A percentile compares a stretch with the other conserved stretches of the same genome.
Evolutionary conservation across 2,329 filamentous ascomycete species (phyloP).

Genomic region (Clonostachys solani): DNA sequence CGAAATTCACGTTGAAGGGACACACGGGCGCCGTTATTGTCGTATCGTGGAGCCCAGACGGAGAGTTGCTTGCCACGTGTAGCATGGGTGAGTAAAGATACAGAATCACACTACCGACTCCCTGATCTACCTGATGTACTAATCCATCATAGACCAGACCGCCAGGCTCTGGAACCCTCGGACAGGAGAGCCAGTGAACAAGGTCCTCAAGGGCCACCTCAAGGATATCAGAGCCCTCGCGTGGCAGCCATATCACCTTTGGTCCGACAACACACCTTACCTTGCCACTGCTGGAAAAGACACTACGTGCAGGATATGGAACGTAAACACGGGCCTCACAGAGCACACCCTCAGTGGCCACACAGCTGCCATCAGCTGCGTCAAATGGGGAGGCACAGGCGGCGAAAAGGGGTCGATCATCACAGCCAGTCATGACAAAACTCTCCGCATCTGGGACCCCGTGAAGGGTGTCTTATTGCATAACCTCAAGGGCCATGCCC

Average conservation of each 20-base stretch:
- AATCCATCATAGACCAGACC: slow-evolving; percentile 58
- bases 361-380: slow-evolving; percentile 83
- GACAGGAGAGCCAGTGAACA: slow-evolving; percentile 70
- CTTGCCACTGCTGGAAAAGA: slow-evolving; percentile 90
- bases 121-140: background rate
- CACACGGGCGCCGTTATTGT: slow-evolving; percentile 89
- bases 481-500: slow-evolving; percentile 76
- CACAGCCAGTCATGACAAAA: slow-evolving; percentile 86
- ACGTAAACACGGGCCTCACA: slow-evolving; percentile 70
- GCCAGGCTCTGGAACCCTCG: slow-evolving; percentile 86
- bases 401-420: slow-evolving; percentile 52
- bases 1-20: slow-evolving; percentile 78
- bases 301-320: slow-evolving; percentile 82
- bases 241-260: slow-evolving; percentile 92
- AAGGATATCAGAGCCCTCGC: slow-evolving; percentile 86
- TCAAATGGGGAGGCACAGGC: slow-evolving; percentile 91
- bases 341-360: slow-evolving; percentile 85
- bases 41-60: slow-evolving; percentile 84
- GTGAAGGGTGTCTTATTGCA: slow-evolving; percentile 74
- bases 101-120: background rate
- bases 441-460: slow-evolving; percentile 85
- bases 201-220: slow-evolving; percentile 72
- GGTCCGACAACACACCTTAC: slow-evolving; percentile 67
- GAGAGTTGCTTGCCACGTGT: slow-evolving; percentile 75
- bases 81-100: slow-evolving; percentile 52